phyloP scores from a whole-genome alignment of 2,329 filamentous ascomycete species.

The Botryotinia calthae region DNA sequence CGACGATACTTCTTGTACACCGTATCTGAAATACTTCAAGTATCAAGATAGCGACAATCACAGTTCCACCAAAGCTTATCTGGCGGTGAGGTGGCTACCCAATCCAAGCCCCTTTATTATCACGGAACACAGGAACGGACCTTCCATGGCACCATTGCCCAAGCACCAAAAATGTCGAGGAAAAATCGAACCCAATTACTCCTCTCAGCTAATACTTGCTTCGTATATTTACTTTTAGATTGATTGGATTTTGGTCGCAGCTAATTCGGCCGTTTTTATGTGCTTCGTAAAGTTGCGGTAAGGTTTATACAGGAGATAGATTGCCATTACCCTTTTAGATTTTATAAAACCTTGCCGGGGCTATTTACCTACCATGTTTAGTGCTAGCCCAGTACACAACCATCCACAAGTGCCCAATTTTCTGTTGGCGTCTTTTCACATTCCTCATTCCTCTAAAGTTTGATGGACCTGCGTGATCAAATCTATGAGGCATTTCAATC shows the following conservation, averaged over 20 bases:
- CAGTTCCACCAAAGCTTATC: slow-evolving; percentile 21
- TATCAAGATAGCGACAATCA: slow-evolving; percentile 14
- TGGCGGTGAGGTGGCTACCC: slow-evolving; percentile 17
- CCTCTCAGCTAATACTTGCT: slow-evolving; percentile 3
- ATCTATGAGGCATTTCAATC: slow-evolving; percentile 17
- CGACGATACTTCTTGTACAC: slow-evolving; percentile 7
- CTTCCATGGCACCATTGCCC: background rate
- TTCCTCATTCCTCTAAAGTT: background rate
- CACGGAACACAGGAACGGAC: slow-evolving; percentile 10
- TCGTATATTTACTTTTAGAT: background rate
- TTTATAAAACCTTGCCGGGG: slow-evolving; percentile 2
- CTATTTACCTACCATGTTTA: background rate
- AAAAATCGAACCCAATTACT: background rate
- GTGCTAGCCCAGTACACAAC: background rate
- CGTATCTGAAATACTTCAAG: slow-evolving; percentile 12
- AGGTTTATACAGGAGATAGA: slow-evolving; percentile 5
- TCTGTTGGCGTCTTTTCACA: slow-evolving; percentile 15
- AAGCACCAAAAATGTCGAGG: background rate
- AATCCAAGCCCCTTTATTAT: slow-evolving; percentile 19
- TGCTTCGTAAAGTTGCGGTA: slow-evolving; percentile 10
- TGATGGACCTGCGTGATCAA: slow-evolving; percentile 7
- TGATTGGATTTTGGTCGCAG: slow-evolving; percentile 3
- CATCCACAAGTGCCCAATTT: slow-evolving; percentile 9
- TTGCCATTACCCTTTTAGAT: slow-evolving; percentile 4
- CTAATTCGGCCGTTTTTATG: slow-evolving; percentile 10